Conservation (phyloP, 495 filamentous ascomycete genomes). For the Diplogelasinospora grovesii region DNA sequence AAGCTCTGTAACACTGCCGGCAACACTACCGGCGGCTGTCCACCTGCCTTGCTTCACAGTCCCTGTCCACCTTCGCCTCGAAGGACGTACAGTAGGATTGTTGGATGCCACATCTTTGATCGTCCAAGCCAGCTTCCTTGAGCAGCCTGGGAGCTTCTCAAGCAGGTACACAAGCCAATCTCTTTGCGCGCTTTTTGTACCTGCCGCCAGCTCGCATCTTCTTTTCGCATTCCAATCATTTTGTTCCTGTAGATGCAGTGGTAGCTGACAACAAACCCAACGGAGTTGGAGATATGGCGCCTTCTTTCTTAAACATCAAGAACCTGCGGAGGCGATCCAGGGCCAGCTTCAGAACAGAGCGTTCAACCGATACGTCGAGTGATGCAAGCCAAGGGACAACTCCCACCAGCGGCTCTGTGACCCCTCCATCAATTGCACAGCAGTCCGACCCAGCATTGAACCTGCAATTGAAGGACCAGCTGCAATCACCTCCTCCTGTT, state of each 20-base stretch:
- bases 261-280: too few species aligned
- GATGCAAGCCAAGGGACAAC: constrained; percentile 35
- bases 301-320: constrained; percentile 63
- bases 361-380: constrained; percentile 48
- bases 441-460: constrained; percentile 45
- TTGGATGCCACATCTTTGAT: too few species aligned
- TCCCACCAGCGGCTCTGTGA: constrained; percentile 42
- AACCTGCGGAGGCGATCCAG: constrained; percentile 68
- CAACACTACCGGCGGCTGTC: not conserved
- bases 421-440: constrained; percentile 37
- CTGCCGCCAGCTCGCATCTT: too few species aligned
- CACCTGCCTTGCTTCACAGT: not conserved
- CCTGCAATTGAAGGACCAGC: constrained; percentile 35
- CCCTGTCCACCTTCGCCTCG: not conserved
- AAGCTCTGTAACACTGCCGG: not conserved
- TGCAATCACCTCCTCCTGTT: constrained; percentile 16
- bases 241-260: too few species aligned
- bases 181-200: too few species aligned
- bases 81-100: too few species aligned
- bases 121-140: too few species aligned
- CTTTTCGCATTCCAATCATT: too few species aligned
- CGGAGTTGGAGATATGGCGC: constrained; percentile 40
- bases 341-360: constrained; percentile 54
- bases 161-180: too few species aligned
- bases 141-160: too few species aligned